These are phyloP conservation scores for Fonsecaea monophora DNA, from an alignment of 2,329 filamentous ascomycete genomes.

Conservation along the genomic window DNA sequence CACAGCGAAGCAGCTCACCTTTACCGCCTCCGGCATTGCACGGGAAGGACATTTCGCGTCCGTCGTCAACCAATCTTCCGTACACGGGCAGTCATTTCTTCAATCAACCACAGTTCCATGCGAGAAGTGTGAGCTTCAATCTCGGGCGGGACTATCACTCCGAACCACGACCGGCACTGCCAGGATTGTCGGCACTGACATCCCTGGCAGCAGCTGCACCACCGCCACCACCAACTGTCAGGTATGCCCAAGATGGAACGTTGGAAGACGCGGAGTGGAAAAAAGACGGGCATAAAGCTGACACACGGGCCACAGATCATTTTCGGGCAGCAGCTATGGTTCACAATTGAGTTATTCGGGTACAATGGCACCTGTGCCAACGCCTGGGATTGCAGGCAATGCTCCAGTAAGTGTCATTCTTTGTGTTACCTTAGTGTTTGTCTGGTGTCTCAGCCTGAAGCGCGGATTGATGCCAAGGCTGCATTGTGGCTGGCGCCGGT, in stretches of 20 bases:
- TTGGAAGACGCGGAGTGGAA: conserved; percentile 26
- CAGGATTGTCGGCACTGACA: conserved; percentile 66
- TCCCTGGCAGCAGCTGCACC: conserved; percentile 62
- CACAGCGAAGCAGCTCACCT: conserved; percentile 52
- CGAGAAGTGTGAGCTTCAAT: conserved; percentile 52
- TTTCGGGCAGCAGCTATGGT: conserved; percentile 66
- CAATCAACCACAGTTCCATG: conserved; percentile 46
- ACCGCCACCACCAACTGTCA: conserved; percentile 60
- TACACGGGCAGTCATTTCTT: conserved; percentile 49
- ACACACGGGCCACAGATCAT: conserved; percentile 46
- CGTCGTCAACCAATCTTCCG: conserved; percentile 60
- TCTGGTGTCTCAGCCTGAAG: neutral
- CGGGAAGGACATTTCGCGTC: conserved; percentile 59
- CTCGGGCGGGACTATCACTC: conserved; percentile 37
- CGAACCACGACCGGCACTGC: conserved; percentile 52
- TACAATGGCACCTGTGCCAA: conserved; percentile 36
- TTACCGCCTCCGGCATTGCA: conserved; percentile 53
- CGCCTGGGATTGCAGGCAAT: conserved; percentile 40
- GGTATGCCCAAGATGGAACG: conserved; percentile 49
- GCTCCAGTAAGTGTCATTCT: conserved; percentile 49
- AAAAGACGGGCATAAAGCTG: conserved; percentile 4
- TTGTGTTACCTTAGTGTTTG: neutral
- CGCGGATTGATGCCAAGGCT: conserved; percentile 1
- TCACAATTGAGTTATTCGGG: conserved; percentile 60
- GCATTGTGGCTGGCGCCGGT: neutral